A percentile compares a stretch with the other conserved stretches of the same genome.
phyloP scores from a whole-genome alignment of 2,329 filamentous ascomycete species.

The Talaromyces sp. region DNA sequence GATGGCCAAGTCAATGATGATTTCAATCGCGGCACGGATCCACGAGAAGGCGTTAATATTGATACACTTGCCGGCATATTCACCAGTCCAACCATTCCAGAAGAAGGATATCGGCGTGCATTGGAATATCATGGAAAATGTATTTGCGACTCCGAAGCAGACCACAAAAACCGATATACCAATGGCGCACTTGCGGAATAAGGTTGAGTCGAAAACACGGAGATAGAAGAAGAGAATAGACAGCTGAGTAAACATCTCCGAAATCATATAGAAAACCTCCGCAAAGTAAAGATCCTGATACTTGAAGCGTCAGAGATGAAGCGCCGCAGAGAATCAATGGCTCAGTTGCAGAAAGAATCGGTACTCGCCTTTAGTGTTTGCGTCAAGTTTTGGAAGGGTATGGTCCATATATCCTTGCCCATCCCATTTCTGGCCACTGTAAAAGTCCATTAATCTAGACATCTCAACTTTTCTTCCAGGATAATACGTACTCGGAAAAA shows the following conservation, averaged over 20 bases:
- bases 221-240: constrained; percentile 56
- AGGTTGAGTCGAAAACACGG: constrained; percentile 49
- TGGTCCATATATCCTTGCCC: constrained; percentile 47
- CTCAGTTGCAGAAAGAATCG: neutral
- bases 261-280: constrained; percentile 47
- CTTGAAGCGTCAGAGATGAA: neutral
- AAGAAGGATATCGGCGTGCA: constrained; percentile 43
- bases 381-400: constrained; percentile 44
- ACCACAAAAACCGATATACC: constrained; percentile 50
- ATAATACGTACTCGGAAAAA: constrained; percentile 17
- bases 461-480: neutral
- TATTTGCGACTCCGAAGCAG: constrained; percentile 44
- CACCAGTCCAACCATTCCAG: constrained; percentile 54
- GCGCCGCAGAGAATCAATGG: too few relatives aligned
- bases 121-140: constrained; percentile 27
- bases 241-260: constrained; percentile 49
- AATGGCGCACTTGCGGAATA: constrained; percentile 43
- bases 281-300: constrained; percentile 24
- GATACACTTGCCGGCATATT: constrained; percentile 49
- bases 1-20: constrained; percentile 53
- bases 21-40: constrained; percentile 54
- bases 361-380: constrained; percentile 13
- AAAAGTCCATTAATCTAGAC: neutral
- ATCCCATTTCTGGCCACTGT: constrained; percentile 41
- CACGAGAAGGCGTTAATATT: constrained; percentile 51